Evolutionary conservation across 495 filamentous ascomycete species (phyloP), one percentile per base, ranked within the genome.

Genomic region (Elasticomyces elasticus): DNA sequence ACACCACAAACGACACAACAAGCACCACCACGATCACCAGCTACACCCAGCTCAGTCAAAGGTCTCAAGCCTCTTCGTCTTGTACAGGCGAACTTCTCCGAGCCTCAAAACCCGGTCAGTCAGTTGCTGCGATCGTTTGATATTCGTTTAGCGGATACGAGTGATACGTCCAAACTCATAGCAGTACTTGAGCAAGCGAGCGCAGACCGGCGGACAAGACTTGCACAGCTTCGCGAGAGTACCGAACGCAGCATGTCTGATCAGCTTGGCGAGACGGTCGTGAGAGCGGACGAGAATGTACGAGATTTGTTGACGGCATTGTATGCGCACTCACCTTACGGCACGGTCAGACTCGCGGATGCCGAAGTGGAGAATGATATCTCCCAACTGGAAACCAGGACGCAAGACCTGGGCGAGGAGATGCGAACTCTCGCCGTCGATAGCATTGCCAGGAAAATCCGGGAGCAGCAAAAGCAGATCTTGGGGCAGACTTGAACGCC

Each of bases 1-100:
- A n/a, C n/a, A n/a, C n/a, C n/a, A n/a, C 33, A 43, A 11, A 28
- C 24, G 5, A 20, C 37, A 49, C 26, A 19, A 30, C 38, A 28
- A 22, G 22, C 45, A 37, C 15, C 46, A 31, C 17, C 31, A 28
- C 20, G 30, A 17, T 22, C 54, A 26, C 54, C 54, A 24, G 31
- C 49, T 11, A 50, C 50, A n/a, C 52, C 44, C 17, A 49, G n/a
- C 10, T 51, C 59, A 4, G 38, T 43, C 13, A 56, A 42, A 40
- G 61, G 61, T 13, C 51, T 63, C n/a, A 59, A 60, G 42, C 57
- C 57, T 1, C 43, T 63, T 13, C 57, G 53, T 11, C 54, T 63
- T 4, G 57, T 59, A 4, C 49, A 58, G 30, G 52, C 57, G 1
- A 53, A 56, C 17, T 35, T 54, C 24, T 56, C 52, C 6, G 52